phyloP scores from a whole-genome alignment of 2,329 filamentous ascomycete species.

The Aphanocladium album region DNA sequence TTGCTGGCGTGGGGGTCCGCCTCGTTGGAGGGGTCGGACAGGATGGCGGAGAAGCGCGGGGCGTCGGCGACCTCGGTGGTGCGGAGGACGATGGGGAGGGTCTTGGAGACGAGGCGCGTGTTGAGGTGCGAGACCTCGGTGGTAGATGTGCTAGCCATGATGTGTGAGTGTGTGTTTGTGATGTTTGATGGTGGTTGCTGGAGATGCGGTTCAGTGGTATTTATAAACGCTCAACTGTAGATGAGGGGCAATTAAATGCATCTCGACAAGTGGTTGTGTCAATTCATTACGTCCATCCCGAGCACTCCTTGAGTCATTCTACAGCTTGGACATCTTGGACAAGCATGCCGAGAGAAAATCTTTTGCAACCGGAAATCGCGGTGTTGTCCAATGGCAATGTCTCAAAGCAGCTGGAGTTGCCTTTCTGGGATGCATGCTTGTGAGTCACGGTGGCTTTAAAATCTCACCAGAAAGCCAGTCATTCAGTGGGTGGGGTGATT shows the following conservation, averaged over 20 bases:
- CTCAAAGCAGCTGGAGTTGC: background rate
- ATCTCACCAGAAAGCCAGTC: slow-evolving; percentile 8
- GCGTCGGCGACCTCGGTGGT: slow-evolving; percentile 20
- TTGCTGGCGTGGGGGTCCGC: slow-evolving; percentile 16
- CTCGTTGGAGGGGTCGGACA: slow-evolving; percentile 18
- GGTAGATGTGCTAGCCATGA: slow-evolving; percentile 13
- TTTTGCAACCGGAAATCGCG: background rate
- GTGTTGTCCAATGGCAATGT: background rate
- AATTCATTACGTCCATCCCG: background rate
- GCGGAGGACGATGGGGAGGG: slow-evolving; percentile 23
- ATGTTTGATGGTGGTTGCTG: background rate
- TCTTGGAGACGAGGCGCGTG: slow-evolving; percentile 19
- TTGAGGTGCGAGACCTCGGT: slow-evolving; percentile 18
- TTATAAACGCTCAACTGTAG: background rate
- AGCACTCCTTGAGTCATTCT: background rate
- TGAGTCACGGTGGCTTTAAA: slow-evolving; percentile 12
- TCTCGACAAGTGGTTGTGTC: background rate
- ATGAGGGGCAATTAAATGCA: background rate
- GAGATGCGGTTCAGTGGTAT: background rate
- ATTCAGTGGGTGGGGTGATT: background rate
- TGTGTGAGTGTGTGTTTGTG: background rate
- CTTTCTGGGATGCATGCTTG: slow-evolving; percentile 4
- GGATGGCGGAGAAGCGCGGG: slow-evolving; percentile 20
- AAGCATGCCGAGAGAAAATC: background rate
- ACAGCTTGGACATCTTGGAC: background rate